These are phyloP conservation scores for Emmonsiellopsis sp. DNA, from an alignment of 2,329 filamentous ascomycete genomes.

Conservation along the genomic window DNA sequence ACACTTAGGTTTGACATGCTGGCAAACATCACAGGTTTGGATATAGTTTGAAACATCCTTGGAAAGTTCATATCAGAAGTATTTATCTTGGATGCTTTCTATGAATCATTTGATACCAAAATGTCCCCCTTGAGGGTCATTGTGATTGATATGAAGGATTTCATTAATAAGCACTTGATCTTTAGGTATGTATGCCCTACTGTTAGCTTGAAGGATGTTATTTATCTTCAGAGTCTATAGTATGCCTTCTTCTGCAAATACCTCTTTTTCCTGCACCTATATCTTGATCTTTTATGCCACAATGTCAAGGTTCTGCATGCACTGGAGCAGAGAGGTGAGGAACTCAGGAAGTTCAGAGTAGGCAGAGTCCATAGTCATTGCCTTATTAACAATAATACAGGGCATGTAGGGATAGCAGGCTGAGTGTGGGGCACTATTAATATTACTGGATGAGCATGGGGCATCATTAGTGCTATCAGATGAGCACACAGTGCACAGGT, in stretches of 20 bases:
- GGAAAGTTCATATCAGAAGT: neutral
- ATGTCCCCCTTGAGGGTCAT: neutral
- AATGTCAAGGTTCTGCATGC: neutral
- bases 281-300: neutral
- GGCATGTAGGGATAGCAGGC: neutral
- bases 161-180: neutral
- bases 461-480: neutral
- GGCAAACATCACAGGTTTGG: neutral
- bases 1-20: neutral
- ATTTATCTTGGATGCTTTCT: neutral
- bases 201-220: neutral
- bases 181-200: neutral
- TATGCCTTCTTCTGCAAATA: neutral
- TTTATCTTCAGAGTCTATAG: neutral
- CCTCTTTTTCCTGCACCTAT: neutral
- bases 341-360: neutral
- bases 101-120: neutral
- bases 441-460: neutral
- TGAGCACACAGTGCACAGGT: neutral
- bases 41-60: neutral
- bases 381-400: neutral
- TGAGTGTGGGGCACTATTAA: neutral
- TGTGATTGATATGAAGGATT: neutral
- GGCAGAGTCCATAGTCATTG: neutral
- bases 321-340: neutral